phyloP scores from a whole-genome alignment of 2,329 filamentous ascomycete species.

The Sarocladiaceae sp. region DNA sequence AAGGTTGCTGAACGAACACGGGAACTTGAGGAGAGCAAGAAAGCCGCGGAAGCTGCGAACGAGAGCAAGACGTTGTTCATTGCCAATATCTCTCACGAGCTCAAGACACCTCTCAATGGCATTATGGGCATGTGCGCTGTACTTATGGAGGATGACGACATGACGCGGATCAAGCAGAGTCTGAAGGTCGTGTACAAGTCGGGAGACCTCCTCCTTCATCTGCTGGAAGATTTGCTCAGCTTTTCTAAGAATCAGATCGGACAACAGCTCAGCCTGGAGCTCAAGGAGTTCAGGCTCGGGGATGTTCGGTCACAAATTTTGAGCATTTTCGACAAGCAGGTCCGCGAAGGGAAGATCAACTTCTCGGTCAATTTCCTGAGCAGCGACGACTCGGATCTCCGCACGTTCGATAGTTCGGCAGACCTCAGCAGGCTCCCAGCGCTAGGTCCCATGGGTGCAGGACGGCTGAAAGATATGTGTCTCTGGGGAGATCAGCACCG shows the following conservation, averaged over 20 bases:
- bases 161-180: constrained; percentile 73
- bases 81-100: constrained; percentile 82
- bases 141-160: constrained; percentile 86
- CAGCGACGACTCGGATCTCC: constrained; percentile 22
- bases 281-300: constrained; percentile 79
- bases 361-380: constrained; percentile 66
- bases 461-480: constrained; percentile 76
- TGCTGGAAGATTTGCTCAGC: constrained; percentile 83
- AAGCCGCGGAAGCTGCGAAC: constrained; percentile 89
- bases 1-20: constrained; percentile 78
- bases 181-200: constrained; percentile 77
- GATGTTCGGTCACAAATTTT: constrained; percentile 79
- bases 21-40: constrained; percentile 84
- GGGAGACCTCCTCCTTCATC: constrained; percentile 73
- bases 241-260: constrained; percentile 96
- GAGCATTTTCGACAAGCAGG: constrained; percentile 88
- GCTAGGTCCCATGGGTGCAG: constrained; percentile 60
- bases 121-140: constrained; percentile 93
- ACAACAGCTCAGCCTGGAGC: constrained; percentile 74
- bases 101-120: constrained; percentile 93
- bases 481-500: constrained; percentile 91
- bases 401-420: constrained; percentile 21
- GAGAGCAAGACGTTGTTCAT: constrained; percentile 98
- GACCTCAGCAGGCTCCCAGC: constrained; percentile 43
- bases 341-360: constrained; percentile 71